Conservation (phyloP, 1,139 yeast genomes). For the Suhomyces yuchorum region DNA sequence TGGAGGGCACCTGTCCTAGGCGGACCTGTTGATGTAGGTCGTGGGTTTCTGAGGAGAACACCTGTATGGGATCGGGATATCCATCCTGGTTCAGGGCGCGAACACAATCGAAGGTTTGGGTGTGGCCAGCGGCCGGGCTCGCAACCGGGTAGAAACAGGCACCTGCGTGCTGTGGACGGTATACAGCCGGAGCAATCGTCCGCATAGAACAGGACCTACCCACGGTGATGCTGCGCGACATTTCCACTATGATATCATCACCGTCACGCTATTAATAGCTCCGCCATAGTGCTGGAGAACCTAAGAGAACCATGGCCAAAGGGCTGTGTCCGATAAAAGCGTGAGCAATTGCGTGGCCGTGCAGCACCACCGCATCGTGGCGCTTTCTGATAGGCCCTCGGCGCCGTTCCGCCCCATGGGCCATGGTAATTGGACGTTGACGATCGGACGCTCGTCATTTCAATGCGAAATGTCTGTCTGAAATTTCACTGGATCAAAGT, state of each 20-base stretch:
- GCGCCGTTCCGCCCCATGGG: too few relatives aligned
- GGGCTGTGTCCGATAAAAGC: too few relatives aligned
- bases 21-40: background rate
- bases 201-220: background rate
- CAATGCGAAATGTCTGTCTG: too few relatives aligned
- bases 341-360: too few relatives aligned
- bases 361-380: too few relatives aligned
- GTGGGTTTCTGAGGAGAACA: background rate
- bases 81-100: background rate
- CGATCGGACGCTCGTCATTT: too few relatives aligned
- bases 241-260: background rate
- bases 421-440: too few relatives aligned
- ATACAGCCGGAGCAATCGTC: background rate
- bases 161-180: background rate
- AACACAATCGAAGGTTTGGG: background rate
- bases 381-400: too few relatives aligned
- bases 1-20: background rate
- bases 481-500: too few relatives aligned
- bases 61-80: background rate
- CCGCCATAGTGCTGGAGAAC: too few relatives aligned
- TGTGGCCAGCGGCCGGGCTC: background rate
- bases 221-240: background rate
- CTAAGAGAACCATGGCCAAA: too few relatives aligned
- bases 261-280: background rate
- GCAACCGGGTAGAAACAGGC: background rate